Conservation (phyloP, 805 yeast species). For the Ogataea neopini region DNA sequence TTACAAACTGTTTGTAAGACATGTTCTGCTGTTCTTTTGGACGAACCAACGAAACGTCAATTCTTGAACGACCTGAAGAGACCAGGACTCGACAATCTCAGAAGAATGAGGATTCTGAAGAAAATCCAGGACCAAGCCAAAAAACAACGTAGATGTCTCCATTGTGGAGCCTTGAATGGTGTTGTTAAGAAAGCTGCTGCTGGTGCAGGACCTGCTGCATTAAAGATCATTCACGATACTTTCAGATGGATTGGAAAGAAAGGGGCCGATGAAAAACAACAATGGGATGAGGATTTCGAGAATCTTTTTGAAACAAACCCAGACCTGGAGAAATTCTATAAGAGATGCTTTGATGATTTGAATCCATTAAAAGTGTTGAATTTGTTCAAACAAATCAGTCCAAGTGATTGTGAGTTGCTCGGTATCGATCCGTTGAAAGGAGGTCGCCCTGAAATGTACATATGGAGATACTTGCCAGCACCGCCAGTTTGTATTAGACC, state of each 20-base stretch:
- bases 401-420: constrained; percentile 86
- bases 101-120: constrained; percentile 87
- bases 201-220: constrained; percentile 89
- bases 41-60: constrained; percentile 66
- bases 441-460: constrained; percentile 93
- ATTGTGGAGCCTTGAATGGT: constrained; percentile 89
- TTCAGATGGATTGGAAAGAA: constrained; percentile 95
- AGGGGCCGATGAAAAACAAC: constrained; percentile 75
- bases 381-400: constrained; percentile 79
- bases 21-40: constrained; percentile 77
- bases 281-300: constrained; percentile 86
- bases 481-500: constrained; percentile 99
- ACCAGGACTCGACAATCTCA: constrained; percentile 85
- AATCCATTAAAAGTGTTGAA: constrained; percentile 89
- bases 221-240: constrained; percentile 93
- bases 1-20: constrained; percentile 88
- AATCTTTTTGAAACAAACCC: constrained; percentile 75
- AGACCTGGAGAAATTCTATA: constrained; percentile 83
- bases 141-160: constrained; percentile 87
- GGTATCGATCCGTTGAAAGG: constrained; percentile 87
- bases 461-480: constrained; percentile 97
- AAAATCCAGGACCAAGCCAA: constrained; percentile 88
- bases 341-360: constrained; percentile 87
- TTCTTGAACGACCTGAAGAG: constrained; percentile 78
- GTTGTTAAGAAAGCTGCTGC: constrained; percentile 95